These are phyloP conservation scores for Rickenella mellea DNA, from an alignment of 768 basidiomycete species.

Conservation along the genomic window DNA sequence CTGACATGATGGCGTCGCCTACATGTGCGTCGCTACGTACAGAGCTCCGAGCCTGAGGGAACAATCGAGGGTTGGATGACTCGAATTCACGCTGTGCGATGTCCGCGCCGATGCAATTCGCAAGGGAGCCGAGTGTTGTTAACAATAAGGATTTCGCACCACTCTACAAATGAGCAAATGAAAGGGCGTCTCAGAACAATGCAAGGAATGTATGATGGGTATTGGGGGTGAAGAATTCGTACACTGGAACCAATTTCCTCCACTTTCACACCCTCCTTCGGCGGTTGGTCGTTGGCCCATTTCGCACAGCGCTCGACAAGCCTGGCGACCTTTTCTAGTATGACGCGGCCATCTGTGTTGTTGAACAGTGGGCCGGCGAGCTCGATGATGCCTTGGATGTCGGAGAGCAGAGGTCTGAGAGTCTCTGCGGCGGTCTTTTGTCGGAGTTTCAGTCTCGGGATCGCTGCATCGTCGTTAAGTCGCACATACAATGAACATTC, in stretches of 20 bases:
- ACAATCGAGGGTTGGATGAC: constrained; percentile 12
- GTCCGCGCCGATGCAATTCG: constrained; percentile 2
- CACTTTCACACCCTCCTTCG: too few relatives aligned
- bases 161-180: too few relatives aligned
- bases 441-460: constrained; percentile 3
- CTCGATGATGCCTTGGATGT: neutral
- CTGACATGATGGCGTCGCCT: neutral
- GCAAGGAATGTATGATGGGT: too few relatives aligned
- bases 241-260: too few relatives aligned
- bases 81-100: constrained; percentile 12
- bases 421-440: constrained; percentile 5
- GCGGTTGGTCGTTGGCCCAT: neutral
- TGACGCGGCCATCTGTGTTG: neutral
- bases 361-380: neutral
- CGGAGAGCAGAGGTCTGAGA: constrained; percentile 9
- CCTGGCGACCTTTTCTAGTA: neutral
- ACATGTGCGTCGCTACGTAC: neutral
- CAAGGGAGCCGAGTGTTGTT: constrained; percentile 6
- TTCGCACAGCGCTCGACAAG: neutral
- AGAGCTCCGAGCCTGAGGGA: neutral
- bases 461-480: too few relatives aligned
- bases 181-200: too few relatives aligned
- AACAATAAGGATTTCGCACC: too few relatives aligned
- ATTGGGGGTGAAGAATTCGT: too few relatives aligned
- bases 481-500: too few relatives aligned